Base-by-base conservation (phyloP, 1,284 basidiomycete species). In the Tilletia horrida region DNA sequence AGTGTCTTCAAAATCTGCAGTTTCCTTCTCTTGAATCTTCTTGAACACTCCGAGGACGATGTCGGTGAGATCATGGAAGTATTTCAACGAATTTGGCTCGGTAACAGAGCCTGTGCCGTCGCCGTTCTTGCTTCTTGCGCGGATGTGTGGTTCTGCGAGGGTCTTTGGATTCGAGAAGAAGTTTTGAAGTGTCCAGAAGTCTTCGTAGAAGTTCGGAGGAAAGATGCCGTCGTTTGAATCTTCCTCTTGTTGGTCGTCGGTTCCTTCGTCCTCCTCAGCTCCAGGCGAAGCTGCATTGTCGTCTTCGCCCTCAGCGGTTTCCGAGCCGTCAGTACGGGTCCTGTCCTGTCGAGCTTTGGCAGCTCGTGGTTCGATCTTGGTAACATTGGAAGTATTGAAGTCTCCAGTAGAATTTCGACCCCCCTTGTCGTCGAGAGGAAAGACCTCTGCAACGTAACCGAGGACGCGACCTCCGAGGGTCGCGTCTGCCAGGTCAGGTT, bases 371-470 rank as follows among this genome's bases (percentile, higher is more conserved):
- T 82, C 78, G 35, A 71, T 72, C 6, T 67, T 65, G 1, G 77
- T 82, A 13, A 74, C 73, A 84, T 67, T 92, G 86, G 13, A 91
- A 87, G 82, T 89, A 89, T 83, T 83, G 70, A 83, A 84, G 35
- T 92, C 91, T 67, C 93, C 93, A 48, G 91, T 85, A 70, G 94
- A 82, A 81, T 95, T 95, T 57, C 95, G 92, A 44, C 92, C 92
- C 80, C 91, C 93, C 61, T 91, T 85, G 81, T 95, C 92, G 1
- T 90, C 90, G 9, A 95, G 83, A 3, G 91, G 91, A 77, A 93
- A 94, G 0, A 92, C 91, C 0, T 86, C 87, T 69, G 90, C 91
- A 61, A 95, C 83, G 80, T 93, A 91, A 1, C 90, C 90, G 76
- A 93, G 84, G 76, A 95, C 92, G 1, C 91, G 86, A 1, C 93